Evolutionary conservation across 306 rosid species (phyloP).

Genomic region (Vicia villosa): DNA sequence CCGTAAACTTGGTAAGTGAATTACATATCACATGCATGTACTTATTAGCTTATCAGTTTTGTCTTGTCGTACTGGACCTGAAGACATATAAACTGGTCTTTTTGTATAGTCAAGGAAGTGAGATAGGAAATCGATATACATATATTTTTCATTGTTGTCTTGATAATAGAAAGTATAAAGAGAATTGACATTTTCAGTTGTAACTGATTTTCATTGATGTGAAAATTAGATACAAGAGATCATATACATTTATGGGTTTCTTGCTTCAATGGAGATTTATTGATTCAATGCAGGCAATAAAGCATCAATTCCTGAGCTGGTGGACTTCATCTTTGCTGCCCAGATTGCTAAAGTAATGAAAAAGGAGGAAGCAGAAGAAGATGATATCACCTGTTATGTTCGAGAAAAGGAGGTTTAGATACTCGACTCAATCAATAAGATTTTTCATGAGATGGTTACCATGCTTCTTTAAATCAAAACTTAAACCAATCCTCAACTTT

Average conservation of each 20-base stretch:
- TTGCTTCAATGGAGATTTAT: slow-evolving; percentile 20
- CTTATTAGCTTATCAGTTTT: slow-evolving; percentile 5
- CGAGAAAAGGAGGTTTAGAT: slow-evolving; percentile 61
- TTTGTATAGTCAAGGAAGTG: slow-evolving; percentile 9
- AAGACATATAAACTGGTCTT: slow-evolving; percentile 13
- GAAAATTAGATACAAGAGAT: not conserved
- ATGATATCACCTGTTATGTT: slow-evolving; percentile 44
- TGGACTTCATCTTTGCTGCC: slow-evolving; percentile 80
- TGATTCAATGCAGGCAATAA: slow-evolving; percentile 59
- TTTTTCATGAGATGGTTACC: slow-evolving; percentile 27
- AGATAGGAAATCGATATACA: not conserved
- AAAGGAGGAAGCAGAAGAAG: slow-evolving; percentile 50
- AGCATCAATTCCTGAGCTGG: slow-evolving; percentile 72
- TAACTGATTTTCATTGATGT: too few species aligned
- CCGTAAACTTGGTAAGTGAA: slow-evolving; percentile 69
- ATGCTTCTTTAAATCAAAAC: slow-evolving; percentile 11
- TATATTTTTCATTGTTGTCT: not conserved
- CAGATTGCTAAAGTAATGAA: slow-evolving; percentile 74
- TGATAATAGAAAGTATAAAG: slow-evolving; percentile 4
- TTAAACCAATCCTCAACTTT: slow-evolving; percentile 5
- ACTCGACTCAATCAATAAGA: slow-evolving; percentile 33
- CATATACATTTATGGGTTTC: slow-evolving; percentile 14
- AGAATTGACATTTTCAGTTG: too few species aligned
- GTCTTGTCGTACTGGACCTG: slow-evolving; percentile 20
- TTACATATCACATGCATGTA: slow-evolving; percentile 14